Evolutionary conservation across 1,284 basidiomycete species (phyloP), one percentile per base, ranked within the genome.

Genomic region (Apiotrichum akiyoshidainum): DNA sequence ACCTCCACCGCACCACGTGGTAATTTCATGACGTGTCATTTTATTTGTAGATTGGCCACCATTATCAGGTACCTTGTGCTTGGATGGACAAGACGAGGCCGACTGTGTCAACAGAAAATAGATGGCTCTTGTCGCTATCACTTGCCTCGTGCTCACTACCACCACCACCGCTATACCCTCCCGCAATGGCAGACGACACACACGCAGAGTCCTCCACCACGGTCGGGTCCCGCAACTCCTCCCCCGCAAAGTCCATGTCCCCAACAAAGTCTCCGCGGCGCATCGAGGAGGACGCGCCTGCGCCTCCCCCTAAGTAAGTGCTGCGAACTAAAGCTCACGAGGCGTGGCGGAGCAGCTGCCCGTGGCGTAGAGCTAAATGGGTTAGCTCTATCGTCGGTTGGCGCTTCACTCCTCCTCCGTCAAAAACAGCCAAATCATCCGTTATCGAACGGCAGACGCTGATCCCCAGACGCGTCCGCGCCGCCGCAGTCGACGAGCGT

Each of bases 401-500:
- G n/a, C n/a, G 14, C 17, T 41, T 16, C 16, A 6, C 11, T 11
- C 40, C 40, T 8, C 17, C 14, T 41, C 42, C 21, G 2, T 19
- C 19, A 22, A 9, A 31, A 12, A 1, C 26, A 13, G 31, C 45
- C 3, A 3, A 31, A 31, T 31, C 26, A 4, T 7, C 26, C 26
- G 26, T 31, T 31, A 31, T 31, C 26, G 4, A 7, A 31, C 26
- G 4, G 4, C 40, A 2, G n/a, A 41, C 4, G 45, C 57, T 56
- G 46, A 58, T 57, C 12, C 22, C 11, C 14, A 77, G 75, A 58
- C 72, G 75, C 10, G 64, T 67, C 39, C 63, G 73, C 47, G 65
- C 65, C n/a, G 66, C 69, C 51, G 22, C 61, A 6, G 55, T 57
- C 22, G 76, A 78, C 51, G 77, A 78, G 55, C 69, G 68, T 55